Conservation (phyloP, 164 flowering plant species). For the Berberis vulgaris region DNA sequence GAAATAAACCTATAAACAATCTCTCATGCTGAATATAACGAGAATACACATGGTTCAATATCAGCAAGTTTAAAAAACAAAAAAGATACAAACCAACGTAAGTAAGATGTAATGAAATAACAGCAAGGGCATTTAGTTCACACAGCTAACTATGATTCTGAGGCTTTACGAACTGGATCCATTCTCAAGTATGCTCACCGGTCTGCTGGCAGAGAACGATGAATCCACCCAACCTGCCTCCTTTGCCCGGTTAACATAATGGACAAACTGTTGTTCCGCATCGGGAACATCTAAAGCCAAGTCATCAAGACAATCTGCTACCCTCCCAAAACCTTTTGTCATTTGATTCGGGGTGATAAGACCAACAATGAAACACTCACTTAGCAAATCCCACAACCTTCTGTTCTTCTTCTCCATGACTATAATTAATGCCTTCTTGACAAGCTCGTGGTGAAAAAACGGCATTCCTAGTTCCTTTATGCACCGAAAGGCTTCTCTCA, state of each 20-base stretch:
- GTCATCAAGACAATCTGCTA: constrained; percentile 58
- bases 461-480: constrained; percentile 77
- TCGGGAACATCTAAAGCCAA: constrained; percentile 68
- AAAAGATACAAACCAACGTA: no score
- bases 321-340: constrained; percentile 58
- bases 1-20: no score
- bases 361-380: constrained; percentile 38
- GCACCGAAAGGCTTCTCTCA: constrained; percentile 59
- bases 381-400: constrained; percentile 41
- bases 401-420: constrained; percentile 54
- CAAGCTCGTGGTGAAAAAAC: constrained; percentile 76
- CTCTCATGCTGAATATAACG: no score
- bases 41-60: no score
- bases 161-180: constrained; percentile 12
- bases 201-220: constrained; percentile 23
- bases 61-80: no score
- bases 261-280: constrained; percentile 36
- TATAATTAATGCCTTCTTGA: constrained; percentile 58
- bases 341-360: constrained; percentile 60
- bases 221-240: constrained; percentile 50
- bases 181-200: constrained; percentile 19
- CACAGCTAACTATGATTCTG: no score
- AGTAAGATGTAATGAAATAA: no score
- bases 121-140: no score
- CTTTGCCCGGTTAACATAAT: constrained; percentile 38